Percentiles rank a stretch among this genome's conserved stretches.
Evolutionary conservation across 2,329 filamentous ascomycete genomes (phyloP).

Genomic region (Fusarium setosum): DNA sequence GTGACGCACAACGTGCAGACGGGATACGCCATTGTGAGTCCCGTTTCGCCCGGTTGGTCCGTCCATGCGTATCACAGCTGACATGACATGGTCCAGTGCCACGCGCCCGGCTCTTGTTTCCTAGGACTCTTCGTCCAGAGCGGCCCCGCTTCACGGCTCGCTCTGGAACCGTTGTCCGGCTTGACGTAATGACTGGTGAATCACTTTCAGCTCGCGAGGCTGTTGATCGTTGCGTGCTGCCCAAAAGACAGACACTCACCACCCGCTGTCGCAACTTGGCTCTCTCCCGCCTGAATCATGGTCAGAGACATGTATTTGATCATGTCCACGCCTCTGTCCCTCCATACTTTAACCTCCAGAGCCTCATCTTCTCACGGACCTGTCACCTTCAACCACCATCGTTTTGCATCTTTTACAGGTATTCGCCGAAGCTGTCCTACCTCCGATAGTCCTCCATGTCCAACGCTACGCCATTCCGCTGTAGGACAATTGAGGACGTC

Average conservation of each 20-base stretch:
- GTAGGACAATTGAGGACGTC: slow-evolving; percentile 44
- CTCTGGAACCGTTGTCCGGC: not conserved
- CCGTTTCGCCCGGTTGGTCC: not conserved
- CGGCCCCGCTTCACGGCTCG: slow-evolving; percentile 1
- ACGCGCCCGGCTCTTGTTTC: not conserved
- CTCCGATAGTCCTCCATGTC: slow-evolving; percentile 36
- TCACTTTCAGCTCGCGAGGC: slow-evolving; percentile 13
- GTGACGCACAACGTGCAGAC: slow-evolving; percentile 21
- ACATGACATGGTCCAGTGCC: slow-evolving; percentile 12
- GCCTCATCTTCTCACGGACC: not conserved
- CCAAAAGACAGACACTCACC: slow-evolving; percentile 14
- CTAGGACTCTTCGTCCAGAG: not conserved
- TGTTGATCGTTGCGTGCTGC: not conserved
- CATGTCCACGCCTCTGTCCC: slow-evolving; percentile 3
- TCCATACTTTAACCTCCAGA: slow-evolving; percentile 11
- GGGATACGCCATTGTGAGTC: slow-evolving; percentile 1
- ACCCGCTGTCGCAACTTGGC: not conserved
- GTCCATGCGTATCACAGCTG: slow-evolving; percentile 12
- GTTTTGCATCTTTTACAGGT: not conserved
- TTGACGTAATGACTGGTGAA: slow-evolving; percentile 29
- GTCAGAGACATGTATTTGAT: slow-evolving; percentile 1
- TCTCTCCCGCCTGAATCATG: slow-evolving; percentile 24
- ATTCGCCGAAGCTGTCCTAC: not conserved
- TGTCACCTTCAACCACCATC: slow-evolving; percentile 1
- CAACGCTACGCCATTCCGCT: slow-evolving; percentile 14